Conservation (phyloP, 805 yeast genomes). For the Wickerhamomyces tratensis region DNA sequence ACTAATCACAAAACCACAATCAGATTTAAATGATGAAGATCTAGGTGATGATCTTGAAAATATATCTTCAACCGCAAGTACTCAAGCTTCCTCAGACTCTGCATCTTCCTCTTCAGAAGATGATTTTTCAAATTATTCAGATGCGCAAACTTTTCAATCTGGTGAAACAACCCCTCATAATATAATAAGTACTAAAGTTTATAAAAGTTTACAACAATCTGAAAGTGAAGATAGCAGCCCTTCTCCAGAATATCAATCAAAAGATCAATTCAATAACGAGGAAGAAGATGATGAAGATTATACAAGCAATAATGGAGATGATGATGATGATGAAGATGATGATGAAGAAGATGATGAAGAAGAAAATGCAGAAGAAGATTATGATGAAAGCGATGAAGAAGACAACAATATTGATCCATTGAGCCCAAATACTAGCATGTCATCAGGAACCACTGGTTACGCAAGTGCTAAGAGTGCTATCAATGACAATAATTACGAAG, state of each 20-base stretch:
- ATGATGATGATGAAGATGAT: conserved; percentile 13
- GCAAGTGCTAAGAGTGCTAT: not conserved
- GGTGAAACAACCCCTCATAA: conserved; percentile 8
- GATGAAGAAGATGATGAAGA: conserved; percentile 5
- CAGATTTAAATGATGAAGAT: conserved; percentile 16
- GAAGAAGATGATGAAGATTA: conserved; percentile 16
- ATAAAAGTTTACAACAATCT: conserved; percentile 6
- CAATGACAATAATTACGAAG: conserved; percentile 2
- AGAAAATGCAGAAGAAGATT: conserved; percentile 8
- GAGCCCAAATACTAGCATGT: too few relatives aligned
- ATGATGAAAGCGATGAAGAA: conserved; percentile 6
- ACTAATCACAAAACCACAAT: conserved; percentile 3
- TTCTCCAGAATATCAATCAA: not conserved
- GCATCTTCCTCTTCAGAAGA: conserved; percentile 4
- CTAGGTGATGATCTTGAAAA: conserved; percentile 25
- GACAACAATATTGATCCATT: conserved; percentile 3
- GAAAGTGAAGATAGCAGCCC: not conserved
- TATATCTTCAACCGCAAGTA: conserved; percentile 11
- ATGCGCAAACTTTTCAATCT: conserved; percentile 2
- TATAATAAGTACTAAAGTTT: conserved; percentile 13
- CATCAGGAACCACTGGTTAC: too few relatives aligned
- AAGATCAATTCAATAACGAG: conserved; percentile 10
- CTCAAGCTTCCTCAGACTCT: not conserved
- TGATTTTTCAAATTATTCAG: conserved; percentile 11
- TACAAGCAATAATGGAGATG: conserved; percentile 18